Evolutionary conservation across 345 rosid genomes (phyloP).

Genomic region (Ceriops decandra): DNA sequence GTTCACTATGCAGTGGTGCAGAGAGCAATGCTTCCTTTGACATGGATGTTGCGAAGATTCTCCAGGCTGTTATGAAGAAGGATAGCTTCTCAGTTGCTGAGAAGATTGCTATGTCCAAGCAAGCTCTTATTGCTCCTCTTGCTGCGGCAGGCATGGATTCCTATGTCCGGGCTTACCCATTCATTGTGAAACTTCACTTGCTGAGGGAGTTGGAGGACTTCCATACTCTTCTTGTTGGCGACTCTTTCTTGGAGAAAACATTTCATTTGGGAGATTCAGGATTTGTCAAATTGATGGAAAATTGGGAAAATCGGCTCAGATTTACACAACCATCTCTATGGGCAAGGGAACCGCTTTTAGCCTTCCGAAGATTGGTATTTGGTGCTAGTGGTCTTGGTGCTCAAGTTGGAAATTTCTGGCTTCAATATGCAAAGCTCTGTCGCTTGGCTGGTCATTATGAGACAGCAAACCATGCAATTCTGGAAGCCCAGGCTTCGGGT

Average conservation of each 20-base stretch:
- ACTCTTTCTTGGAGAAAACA: slow-evolving; percentile 80
- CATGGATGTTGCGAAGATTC: slow-evolving; percentile 92
- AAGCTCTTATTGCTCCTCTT: slow-evolving; percentile 92
- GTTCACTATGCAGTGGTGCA: slow-evolving; percentile 76
- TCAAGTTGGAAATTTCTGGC: slow-evolving; percentile 94
- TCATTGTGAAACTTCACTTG: slow-evolving; percentile 86
- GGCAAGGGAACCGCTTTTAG: slow-evolving; percentile 95
- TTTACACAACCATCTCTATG: slow-evolving; percentile 87
- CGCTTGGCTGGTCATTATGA: slow-evolving; percentile 96
- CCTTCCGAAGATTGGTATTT: slow-evolving; percentile 84
- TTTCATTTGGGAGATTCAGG: slow-evolving; percentile 49
- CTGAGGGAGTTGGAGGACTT: slow-evolving; percentile 85
- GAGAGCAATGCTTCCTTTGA: slow-evolving; percentile 97
- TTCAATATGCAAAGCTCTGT: slow-evolving; percentile 96
- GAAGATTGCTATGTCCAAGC: slow-evolving; percentile 79
- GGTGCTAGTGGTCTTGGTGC: slow-evolving; percentile 76
- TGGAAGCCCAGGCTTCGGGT: slow-evolving; percentile 91
- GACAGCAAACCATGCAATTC: slow-evolving; percentile 85
- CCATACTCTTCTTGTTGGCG: slow-evolving; percentile 54
- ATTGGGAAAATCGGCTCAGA: slow-evolving; percentile 87
- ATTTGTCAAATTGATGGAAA: slow-evolving; percentile 60
- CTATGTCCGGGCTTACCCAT: slow-evolving; percentile 83
- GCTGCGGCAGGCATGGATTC: slow-evolving; percentile 99
- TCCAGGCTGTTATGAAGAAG: slow-evolving; percentile 88
- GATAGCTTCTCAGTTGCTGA: slow-evolving; percentile 73